phyloP scores from a whole-genome alignment of 177 flowering plant genomes.

The Vitis hybrid region DNA sequence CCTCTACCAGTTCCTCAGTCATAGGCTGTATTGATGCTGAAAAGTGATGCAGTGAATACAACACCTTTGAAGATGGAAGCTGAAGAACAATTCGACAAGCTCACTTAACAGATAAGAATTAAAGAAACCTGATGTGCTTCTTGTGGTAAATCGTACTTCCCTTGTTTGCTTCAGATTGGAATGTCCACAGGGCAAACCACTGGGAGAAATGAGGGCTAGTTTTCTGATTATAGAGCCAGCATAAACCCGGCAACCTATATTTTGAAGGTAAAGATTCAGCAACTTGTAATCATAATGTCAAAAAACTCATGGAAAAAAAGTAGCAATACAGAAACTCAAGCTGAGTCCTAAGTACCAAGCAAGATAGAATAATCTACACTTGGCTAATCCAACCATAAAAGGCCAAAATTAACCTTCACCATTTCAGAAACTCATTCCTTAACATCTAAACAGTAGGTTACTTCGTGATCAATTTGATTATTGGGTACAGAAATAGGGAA shows the following conservation, averaged over 20 bases:
- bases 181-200: conserved; percentile 4
- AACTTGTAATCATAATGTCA: no score
- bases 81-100: background rate
- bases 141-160: conserved; percentile 15
- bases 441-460: no score
- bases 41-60: conserved; percentile 22
- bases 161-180: conserved; percentile 10
- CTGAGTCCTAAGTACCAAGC: no score
- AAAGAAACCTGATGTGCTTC: conserved; percentile 42
- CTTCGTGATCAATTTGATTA: no score
- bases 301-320: background rate
- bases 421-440: no score
- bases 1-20: conserved; percentile 45
- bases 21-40: conserved; percentile 68
- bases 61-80: conserved; percentile 4
- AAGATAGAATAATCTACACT: no score
- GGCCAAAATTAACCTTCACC: no score
- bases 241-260: conserved; percentile 20
- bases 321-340: background rate
- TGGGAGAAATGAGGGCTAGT: conserved; percentile 16
- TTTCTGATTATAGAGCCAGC: conserved; percentile 20
- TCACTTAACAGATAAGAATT: background rate
- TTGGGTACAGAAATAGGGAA: no score
- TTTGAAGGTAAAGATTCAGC: background rate
- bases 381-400: no score